phyloP scores from a whole-genome alignment of 345 rosid genomes.

The Citropsis articulata region DNA sequence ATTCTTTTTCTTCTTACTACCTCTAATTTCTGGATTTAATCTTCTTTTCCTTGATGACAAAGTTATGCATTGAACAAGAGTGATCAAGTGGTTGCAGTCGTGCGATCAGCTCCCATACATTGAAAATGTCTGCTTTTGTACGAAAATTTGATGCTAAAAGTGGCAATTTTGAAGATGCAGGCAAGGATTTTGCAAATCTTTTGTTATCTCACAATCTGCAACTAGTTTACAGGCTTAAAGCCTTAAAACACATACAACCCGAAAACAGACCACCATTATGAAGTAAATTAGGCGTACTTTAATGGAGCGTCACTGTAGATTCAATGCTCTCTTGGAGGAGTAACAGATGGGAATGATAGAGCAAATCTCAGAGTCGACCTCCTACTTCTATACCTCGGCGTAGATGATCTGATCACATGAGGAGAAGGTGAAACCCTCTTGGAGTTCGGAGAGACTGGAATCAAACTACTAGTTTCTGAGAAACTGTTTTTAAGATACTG shows the following conservation, averaged over 20 bases:
- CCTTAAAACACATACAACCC: background rate
- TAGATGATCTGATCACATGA: constrained; percentile 24
- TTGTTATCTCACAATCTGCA: background rate
- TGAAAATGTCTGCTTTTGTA: background rate
- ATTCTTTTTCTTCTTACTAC: background rate
- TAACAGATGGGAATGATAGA: constrained; percentile 34
- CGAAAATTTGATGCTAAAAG: background rate
- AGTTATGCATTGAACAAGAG: background rate
- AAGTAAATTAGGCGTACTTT: background rate
- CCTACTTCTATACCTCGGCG: constrained; percentile 19
- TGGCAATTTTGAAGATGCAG: too few species aligned
- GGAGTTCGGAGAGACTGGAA: constrained; percentile 33
- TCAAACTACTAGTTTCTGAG: constrained; percentile 16
- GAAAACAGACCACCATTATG: background rate
- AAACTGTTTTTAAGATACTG: constrained; percentile 10
- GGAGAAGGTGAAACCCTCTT: constrained; percentile 35
- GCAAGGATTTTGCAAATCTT: background rate
- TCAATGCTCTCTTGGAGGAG: constrained; percentile 19
- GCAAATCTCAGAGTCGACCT: constrained; percentile 43
- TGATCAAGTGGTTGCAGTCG: too few species aligned
- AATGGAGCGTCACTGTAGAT: background rate
- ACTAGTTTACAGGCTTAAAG: background rate
- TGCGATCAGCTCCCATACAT: background rate
- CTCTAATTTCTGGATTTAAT: background rate
- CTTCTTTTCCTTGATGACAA: background rate